Base-by-base conservation (phyloP, 2,329 filamentous ascomycete genomes). In the Emergomyces africanus region DNA sequence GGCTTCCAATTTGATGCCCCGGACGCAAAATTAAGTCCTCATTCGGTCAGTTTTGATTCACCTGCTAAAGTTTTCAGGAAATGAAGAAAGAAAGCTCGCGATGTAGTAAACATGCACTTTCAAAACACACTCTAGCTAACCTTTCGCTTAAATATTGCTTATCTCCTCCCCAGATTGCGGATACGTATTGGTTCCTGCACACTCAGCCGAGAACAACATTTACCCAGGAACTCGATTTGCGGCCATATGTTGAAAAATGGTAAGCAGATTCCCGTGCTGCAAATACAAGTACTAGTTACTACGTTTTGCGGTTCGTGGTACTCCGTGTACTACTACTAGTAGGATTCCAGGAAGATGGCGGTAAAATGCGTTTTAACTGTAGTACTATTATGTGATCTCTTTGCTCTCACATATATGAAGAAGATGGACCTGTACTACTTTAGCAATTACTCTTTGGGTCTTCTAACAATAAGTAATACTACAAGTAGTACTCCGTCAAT, bases 161-260 rank as follows among this genome's bases (percentile, higher is more conserved):
- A n/a, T n/a, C n/a, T 12, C 23, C 20, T 35, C 35, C 23, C 51
- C 63, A 92, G 84, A 95, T 95, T 77, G 90, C 90, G 12, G 89
- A 95, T 64, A 82, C 83, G 12, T 95, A 95, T 68, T 95, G 89
- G 89, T 78, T 86, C 69, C 70, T 95, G 67, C 90, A 95, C 68
- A 87, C 84, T 0, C 90, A 96, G 75, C 87, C 86, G 37, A 81
- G 83, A 65, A 89, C 87, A 5, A 83, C 83, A 1, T 95, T 92
- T 67, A 90, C 88, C 0, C 88, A 89, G 68, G 89, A 95, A 74
- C 72, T 95, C 65, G 90, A 95, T 72, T 75, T 91, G 35, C 78
- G 90, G 63, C 89, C 90, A 0, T 90, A 83, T 71, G 78, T 90
- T 57, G 90, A 95, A 78, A 95, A 91, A 71, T 95, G 88, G 78